These are phyloP conservation scores for Phytophthora lateralis DNA, from an alignment of 352 stramenopile species.

Conservation along the genomic window DNA sequence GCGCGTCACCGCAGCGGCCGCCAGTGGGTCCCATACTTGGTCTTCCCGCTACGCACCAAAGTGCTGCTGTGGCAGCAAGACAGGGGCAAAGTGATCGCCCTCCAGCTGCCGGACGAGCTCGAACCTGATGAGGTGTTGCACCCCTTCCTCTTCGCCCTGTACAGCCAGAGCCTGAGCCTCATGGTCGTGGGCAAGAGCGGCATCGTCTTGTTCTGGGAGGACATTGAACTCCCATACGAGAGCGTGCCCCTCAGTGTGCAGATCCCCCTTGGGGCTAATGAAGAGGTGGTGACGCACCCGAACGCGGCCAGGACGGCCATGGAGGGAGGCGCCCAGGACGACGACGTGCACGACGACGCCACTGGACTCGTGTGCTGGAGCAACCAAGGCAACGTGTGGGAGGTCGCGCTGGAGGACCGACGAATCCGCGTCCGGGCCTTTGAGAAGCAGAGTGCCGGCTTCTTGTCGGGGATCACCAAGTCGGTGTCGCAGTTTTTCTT, in stretches of 20 bases:
- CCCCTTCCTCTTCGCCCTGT: constrained; percentile 71
- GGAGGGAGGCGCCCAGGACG: constrained; percentile 14
- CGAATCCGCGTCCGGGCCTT: constrained; percentile 79
- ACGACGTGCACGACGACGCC: constrained; percentile 29
- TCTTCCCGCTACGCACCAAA: constrained; percentile 59
- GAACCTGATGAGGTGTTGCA: constrained; percentile 50
- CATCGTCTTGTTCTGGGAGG: constrained; percentile 82
- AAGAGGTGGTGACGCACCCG: constrained; percentile 54
- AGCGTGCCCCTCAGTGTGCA: constrained; percentile 79
- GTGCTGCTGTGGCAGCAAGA: constrained; percentile 75
- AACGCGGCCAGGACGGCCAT: constrained; percentile 37
- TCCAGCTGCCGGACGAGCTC: constrained; percentile 65
- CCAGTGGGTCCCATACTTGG: constrained; percentile 62
- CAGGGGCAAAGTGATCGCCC: constrained; percentile 45
- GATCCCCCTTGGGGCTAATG: constrained; percentile 63
- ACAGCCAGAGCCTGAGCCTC: constrained; percentile 73
- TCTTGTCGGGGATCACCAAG: constrained; percentile 73
- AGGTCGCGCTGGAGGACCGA: constrained; percentile 78
- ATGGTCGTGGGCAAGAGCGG: constrained; percentile 67
- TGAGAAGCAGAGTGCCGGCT: constrained; percentile 68
- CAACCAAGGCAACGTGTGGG: constrained; percentile 79
- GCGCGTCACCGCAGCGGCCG: constrained; percentile 53
- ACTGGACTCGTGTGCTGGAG: constrained; percentile 82
- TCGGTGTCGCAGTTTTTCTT: constrained; percentile 86
- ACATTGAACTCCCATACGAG: constrained; percentile 80